These are phyloP conservation scores for Phylloporus arenicola DNA, from an alignment of 768 basidiomycete species.

Conservation along the genomic window DNA sequence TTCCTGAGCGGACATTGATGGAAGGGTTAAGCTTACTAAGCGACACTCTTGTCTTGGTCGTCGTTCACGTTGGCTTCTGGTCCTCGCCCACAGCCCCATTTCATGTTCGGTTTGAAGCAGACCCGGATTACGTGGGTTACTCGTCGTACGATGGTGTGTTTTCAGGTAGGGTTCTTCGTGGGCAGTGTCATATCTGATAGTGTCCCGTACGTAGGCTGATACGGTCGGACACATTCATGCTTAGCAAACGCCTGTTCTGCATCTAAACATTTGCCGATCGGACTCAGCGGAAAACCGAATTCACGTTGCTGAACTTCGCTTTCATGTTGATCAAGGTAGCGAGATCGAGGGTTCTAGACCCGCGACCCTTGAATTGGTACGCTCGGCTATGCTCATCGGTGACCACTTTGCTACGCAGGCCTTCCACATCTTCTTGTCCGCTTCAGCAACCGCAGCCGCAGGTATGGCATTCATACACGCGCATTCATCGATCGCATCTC, in stretches of 20 bases:
- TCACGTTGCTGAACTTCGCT: neutral
- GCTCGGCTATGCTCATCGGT: conserved; percentile 2
- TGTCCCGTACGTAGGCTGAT: neutral
- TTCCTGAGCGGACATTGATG: conserved; percentile 45
- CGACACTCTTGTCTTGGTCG: neutral
- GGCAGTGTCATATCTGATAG: neutral
- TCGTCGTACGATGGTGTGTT: conserved; percentile 1
- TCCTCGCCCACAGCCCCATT: neutral
- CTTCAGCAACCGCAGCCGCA: conserved; percentile 2
- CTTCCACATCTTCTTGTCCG: neutral
- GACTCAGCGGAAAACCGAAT: conserved; percentile 1
- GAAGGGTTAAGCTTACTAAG: conserved; percentile 13
- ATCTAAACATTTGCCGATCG: conserved; percentile 4
- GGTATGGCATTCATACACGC: neutral
- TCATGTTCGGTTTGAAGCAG: neutral
- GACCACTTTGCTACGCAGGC: neutral
- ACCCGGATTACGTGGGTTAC: neutral
- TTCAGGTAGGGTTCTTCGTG: neutral
- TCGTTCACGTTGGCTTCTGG: too few relatives aligned
- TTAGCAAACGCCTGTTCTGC: conserved; percentile 1
- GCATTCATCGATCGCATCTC: conserved; percentile 1
- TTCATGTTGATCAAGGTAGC: neutral
- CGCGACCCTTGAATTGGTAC: neutral
- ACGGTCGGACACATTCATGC: neutral
- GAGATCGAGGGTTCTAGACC: conserved; percentile 4